Percentiles rank a stretch among this genome's conserved stretches.
Conservation (phyloP, 2,329 filamentous ascomycete genomes). For the Aspergillus cejpii region DNA sequence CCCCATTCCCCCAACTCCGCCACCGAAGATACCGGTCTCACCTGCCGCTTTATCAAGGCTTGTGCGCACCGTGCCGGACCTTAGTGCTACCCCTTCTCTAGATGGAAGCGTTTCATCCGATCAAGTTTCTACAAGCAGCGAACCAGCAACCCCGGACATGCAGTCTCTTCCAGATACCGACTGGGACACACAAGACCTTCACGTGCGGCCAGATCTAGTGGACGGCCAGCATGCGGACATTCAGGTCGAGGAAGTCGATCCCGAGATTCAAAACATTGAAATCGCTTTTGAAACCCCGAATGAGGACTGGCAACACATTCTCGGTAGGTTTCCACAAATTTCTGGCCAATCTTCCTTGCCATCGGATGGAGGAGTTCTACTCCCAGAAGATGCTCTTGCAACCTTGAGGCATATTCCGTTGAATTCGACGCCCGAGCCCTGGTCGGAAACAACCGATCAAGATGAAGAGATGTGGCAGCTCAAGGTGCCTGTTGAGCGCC, state of each 20-base stretch:
- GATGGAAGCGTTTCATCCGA: conserved; percentile 86
- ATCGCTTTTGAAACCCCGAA: conserved; percentile 35
- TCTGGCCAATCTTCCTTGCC: conserved; percentile 23
- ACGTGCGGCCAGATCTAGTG: conserved; percentile 30
- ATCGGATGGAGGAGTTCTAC: conserved; percentile 53
- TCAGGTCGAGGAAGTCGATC: conserved; percentile 18
- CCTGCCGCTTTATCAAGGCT: conserved; percentile 68
- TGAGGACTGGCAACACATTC: conserved; percentile 55
- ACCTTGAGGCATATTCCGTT: conserved; percentile 68
- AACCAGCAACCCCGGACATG: conserved; percentile 74
- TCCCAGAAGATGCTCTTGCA: conserved; percentile 73
- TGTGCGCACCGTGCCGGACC: conserved; percentile 61
- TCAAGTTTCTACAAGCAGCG: conserved; percentile 74
- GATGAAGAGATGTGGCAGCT: conserved; percentile 60
- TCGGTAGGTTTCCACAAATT: conserved; percentile 38
- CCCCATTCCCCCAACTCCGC: conserved; percentile 45
- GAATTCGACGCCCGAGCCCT: conserved; percentile 39
- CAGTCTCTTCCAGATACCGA: conserved; percentile 51
- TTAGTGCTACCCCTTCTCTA: conserved; percentile 76
- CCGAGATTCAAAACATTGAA: conserved; percentile 28
- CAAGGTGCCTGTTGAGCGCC: conserved; percentile 46
- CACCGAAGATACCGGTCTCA: conserved; percentile 61
- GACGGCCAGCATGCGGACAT: conserved; percentile 23
- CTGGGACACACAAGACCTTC: conserved; percentile 49
- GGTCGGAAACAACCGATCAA: conserved; percentile 40